Base-by-base conservation (phyloP, 2,329 filamentous ascomycete genomes). In the Ophiosphaerella narmari region DNA sequence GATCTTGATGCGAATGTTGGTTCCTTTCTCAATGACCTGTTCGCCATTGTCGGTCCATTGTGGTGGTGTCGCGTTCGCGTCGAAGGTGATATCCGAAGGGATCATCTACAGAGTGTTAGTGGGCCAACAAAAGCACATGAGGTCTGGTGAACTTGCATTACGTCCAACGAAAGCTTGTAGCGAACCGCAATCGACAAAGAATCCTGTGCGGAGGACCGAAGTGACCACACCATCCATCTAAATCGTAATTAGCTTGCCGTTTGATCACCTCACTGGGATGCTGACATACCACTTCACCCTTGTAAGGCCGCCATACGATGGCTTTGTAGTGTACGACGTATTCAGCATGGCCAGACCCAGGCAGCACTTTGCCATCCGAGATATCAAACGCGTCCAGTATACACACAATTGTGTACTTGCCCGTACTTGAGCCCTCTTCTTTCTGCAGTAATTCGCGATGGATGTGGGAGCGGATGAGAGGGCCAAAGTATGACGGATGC, bases 321-420 rank as follows among this genome's bases (percentile, higher is more conserved):
- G 94, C 94, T 54, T 92, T 90, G 73, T 97, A 99, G 66, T 89
- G 86, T 40, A 99, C 91, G 0, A 90, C 96, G 72, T 97, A 99
- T 75, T 97, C 91, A 16, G 94, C 93, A 61, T 95, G 82, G 8
- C 92, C 94, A 55, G 89, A 96, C 7, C 93, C 90, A 3, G 94
- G 93, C 48, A 97, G 83, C 55, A 99, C 93, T 63, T 91, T 88
- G 11, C 92, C 92, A 69, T 96, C 91, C 13, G 91, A 95, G 67
- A 97, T 93, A 63, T 97, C 90, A 67, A 95, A 92, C 41, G 92
- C 90, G 74, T 97, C 92, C 85, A 99, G 93, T 67, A 99, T 95
- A 70, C 91, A 94, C 65, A 99, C 94, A 70, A 99, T 95, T 75
- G 94, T 97, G 80, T 96, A 97, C 72, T 90, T 91, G 50, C 94